Evolutionary conservation across 2,329 filamentous ascomycete species (phyloP).

Genomic region (Beauveria sp.): DNA sequence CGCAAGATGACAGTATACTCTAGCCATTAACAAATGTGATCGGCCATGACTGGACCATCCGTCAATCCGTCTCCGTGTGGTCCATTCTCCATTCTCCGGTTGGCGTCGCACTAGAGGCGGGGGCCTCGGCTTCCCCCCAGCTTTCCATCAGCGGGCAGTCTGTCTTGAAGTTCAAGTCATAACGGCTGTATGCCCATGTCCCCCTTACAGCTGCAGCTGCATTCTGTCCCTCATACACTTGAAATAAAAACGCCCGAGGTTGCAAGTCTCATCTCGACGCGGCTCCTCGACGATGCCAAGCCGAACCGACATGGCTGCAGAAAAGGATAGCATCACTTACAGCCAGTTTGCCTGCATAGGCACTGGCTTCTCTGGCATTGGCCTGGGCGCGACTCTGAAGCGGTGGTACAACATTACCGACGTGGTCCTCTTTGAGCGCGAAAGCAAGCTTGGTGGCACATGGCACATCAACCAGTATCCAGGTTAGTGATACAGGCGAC

Average conservation of each 20-base stretch:
- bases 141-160: neutral
- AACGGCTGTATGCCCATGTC: neutral
- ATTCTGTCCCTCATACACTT: neutral
- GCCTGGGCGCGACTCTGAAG: slow-evolving; percentile 51
- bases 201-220: neutral
- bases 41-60: neutral
- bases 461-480: slow-evolving; percentile 59
- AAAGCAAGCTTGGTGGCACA: slow-evolving; percentile 52
- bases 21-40: neutral
- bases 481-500: slow-evolving; percentile 23
- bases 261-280: neutral
- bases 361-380: slow-evolving; percentile 55
- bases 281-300: neutral
- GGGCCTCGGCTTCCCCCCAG: slow-evolving; percentile 3
- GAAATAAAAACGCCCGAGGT: neutral
- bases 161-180: neutral
- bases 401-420: slow-evolving; percentile 50
- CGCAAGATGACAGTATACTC: too few relatives aligned
- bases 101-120: slow-evolving; percentile 2
- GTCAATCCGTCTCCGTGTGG: neutral
- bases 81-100: neutral
- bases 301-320: neutral
- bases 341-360: slow-evolving; percentile 43
- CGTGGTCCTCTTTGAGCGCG: slow-evolving; percentile 53
- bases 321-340: slow-evolving; percentile 17